Evolutionary conservation across 2,329 filamentous ascomycete genomes (phyloP).

Genomic region (Periconia sp.): DNA sequence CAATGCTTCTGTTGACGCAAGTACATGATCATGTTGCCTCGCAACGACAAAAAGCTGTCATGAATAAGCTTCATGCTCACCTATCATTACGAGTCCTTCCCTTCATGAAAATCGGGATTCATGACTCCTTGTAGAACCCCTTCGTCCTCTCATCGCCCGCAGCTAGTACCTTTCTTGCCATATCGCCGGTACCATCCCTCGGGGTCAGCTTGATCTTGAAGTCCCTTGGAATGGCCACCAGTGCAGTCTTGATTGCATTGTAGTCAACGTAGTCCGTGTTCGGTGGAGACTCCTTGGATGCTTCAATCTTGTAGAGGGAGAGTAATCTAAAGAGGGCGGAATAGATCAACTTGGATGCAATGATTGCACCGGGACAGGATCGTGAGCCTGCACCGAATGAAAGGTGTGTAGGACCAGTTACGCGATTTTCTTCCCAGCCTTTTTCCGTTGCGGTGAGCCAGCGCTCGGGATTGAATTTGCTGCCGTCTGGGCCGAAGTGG

Average conservation of each 20-base stretch:
- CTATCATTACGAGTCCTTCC: too few species aligned
- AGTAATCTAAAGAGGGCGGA: constrained; percentile 57
- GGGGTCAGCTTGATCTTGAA: constrained; percentile 65
- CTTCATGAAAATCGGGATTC: too few species aligned
- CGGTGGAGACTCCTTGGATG: constrained; percentile 57
- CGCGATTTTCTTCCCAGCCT: constrained; percentile 31
- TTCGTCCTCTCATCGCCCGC: constrained; percentile 54
- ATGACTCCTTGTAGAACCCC: constrained; percentile 55
- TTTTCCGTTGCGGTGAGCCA: constrained; percentile 53
- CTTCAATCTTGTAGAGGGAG: constrained; percentile 57
- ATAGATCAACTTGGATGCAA: constrained; percentile 59
- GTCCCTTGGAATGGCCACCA: constrained; percentile 65
- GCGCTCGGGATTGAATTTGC: constrained; percentile 56
- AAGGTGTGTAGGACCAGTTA: constrained; percentile 45
- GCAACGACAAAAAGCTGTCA: too few species aligned
- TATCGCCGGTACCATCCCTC: constrained; percentile 51
- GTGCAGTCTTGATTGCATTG: constrained; percentile 64
- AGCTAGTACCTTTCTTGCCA: constrained; percentile 50
- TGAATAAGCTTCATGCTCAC: too few species aligned
- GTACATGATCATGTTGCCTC: too few species aligned
- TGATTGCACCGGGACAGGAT: constrained; percentile 59
- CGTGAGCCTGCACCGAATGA: constrained; percentile 60
- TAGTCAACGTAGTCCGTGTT: constrained; percentile 69
- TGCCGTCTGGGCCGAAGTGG: constrained; percentile 56
- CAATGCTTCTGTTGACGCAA: too few species aligned